A percentile compares a stretch with the other conserved stretches of the same genome.
phyloP scores from a whole-genome alignment of 2,329 filamentous ascomycete genomes.

The Beauveria sp. region DNA sequence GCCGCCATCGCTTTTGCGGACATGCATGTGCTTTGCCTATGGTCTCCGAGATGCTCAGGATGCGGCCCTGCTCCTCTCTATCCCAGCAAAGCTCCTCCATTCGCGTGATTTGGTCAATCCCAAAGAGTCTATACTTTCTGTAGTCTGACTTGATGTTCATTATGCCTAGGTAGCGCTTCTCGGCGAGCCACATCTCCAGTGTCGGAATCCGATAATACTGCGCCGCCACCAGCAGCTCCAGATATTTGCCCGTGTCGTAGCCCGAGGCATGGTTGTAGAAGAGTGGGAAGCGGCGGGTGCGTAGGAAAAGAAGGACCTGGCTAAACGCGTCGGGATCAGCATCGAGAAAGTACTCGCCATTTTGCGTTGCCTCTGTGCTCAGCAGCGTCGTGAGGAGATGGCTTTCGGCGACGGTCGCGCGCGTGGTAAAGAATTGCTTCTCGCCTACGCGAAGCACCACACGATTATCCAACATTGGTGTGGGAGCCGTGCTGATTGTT shows the following conservation, averaged over 20 bases:
- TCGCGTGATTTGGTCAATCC: background rate
- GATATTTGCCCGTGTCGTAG: conserved; percentile 28
- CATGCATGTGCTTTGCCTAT: background rate
- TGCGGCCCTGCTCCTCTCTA: background rate
- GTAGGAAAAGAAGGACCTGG: conserved; percentile 28
- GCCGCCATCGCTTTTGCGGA: conserved; percentile 9
- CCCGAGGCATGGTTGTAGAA: conserved; percentile 23
- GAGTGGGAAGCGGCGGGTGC: conserved; percentile 25
- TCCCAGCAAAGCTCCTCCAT: conserved; percentile 10
- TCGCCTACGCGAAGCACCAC: conserved; percentile 12
- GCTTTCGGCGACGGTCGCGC: conserved; percentile 13
- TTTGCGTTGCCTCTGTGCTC: conserved; percentile 6
- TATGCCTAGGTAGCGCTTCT: conserved; percentile 13
- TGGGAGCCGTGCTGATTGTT: background rate
- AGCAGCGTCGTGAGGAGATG: conserved; percentile 14
- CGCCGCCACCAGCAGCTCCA: conserved; percentile 25
- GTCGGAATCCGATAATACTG: conserved; percentile 23
- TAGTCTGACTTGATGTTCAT: conserved; percentile 10
- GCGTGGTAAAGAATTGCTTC: conserved; percentile 15
- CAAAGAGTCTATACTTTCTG: background rate
- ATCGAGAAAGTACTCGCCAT: conserved; percentile 29
- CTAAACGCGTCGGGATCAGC: conserved; percentile 28
- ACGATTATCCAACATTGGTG: background rate
- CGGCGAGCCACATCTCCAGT: conserved; percentile 20
- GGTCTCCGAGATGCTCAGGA: conserved; percentile 4